Conservation (phyloP, 2,329 filamentous ascomycete genomes). For the Coniochaeta pulveracea region DNA sequence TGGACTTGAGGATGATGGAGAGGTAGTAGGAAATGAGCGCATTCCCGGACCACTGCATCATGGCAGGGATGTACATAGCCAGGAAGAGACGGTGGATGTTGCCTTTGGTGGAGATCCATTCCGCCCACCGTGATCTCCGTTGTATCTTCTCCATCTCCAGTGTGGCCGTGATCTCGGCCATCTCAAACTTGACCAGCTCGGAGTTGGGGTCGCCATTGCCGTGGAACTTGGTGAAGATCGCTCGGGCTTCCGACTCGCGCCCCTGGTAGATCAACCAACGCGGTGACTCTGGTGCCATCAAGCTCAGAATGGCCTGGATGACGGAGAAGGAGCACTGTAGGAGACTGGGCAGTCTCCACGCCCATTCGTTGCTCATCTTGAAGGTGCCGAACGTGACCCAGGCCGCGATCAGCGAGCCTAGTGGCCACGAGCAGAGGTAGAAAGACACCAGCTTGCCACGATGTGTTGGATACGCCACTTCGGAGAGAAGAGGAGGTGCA, state of each 20-base stretch:
- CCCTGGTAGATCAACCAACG: conserved; percentile 13
- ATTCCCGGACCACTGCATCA: conserved; percentile 7
- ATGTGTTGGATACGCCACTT: conserved; percentile 8
- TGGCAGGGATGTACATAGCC: conserved; percentile 9
- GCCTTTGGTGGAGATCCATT: conserved; percentile 18
- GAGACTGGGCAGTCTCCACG: conserved; percentile 5
- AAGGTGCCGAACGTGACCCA: conserved; percentile 7
- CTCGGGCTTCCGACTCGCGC: conserved; percentile 14
- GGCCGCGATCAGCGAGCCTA: conserved; percentile 6
- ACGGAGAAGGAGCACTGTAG: conserved; percentile 5
- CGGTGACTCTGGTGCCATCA: conserved; percentile 7
- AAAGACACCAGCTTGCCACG: conserved; percentile 7
- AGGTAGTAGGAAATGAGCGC: conserved; percentile 12
- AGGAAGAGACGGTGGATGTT: conserved; percentile 27
- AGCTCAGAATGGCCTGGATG: conserved; percentile 3
- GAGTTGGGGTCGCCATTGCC: conserved; percentile 24
- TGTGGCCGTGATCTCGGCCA: conserved; percentile 18
- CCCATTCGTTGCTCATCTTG: conserved; percentile 4
- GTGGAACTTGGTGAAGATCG: conserved; percentile 27
- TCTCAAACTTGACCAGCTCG: conserved; percentile 14
- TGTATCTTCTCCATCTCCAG: conserved; percentile 14
- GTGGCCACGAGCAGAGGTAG: conserved; percentile 5
- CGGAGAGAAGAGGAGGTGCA: conserved; percentile 8
- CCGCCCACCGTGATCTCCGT: conserved; percentile 13
- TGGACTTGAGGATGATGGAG: conserved; percentile 10